These are phyloP conservation scores for Aspergillus spinulosporus DNA, from an alignment of 2,329 filamentous ascomycete species.

Conservation along the genomic window DNA sequence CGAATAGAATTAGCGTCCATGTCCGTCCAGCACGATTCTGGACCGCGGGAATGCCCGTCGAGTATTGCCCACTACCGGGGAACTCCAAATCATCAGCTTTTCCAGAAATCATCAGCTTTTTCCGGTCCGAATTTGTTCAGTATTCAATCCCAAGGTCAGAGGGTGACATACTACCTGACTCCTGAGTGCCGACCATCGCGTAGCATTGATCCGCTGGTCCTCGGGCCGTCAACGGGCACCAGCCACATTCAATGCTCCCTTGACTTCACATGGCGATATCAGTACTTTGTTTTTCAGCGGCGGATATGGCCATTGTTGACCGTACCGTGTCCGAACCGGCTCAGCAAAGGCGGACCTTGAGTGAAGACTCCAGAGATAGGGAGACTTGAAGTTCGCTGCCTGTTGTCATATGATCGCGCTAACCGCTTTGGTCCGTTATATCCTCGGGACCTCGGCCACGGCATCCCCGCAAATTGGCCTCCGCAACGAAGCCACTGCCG, in stretches of 20 bases:
- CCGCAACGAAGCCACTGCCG: conserved; percentile 13
- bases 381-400: too few relatives aligned
- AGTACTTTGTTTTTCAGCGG: too few relatives aligned
- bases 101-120: neutral
- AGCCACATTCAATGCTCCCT: neutral
- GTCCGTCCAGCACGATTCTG: neutral
- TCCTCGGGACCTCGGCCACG: conserved; percentile 38
- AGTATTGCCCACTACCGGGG: neutral
- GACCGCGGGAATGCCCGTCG: neutral
- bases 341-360: too few relatives aligned
- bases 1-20: neutral
- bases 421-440: conserved; percentile 13
- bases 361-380: too few relatives aligned
- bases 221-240: conserved; percentile 9
- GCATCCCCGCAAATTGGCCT: conserved; percentile 28
- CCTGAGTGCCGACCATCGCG: neutral
- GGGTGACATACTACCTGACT: neutral
- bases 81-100: too few relatives aligned
- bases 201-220: conserved; percentile 1
- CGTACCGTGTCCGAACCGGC: too few relatives aligned
- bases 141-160: neutral
- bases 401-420: neutral
- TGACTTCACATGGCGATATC: conserved; percentile 7
- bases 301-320: too few relatives aligned
- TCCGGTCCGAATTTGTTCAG: neutral